Evolutionary conservation across 257 asterid genomes (phyloP).

Genomic region (Cynanchum wilfordii): DNA sequence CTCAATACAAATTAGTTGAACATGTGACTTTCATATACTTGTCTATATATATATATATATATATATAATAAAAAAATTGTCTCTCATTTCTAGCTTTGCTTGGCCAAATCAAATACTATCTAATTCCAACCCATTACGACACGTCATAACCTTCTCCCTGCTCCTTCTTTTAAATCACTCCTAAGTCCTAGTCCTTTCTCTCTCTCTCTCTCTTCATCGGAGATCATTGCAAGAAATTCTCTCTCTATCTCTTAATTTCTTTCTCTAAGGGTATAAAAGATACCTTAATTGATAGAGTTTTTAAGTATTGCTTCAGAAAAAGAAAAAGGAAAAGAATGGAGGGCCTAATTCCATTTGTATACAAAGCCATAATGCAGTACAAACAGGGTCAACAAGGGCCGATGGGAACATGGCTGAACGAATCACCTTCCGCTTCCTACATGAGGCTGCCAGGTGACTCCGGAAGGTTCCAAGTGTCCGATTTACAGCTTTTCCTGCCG

Average conservation of each 20-base stretch:
- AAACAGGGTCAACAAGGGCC: constrained; percentile 45
- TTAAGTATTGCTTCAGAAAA: too few species aligned
- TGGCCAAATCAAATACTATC: constrained; percentile 37
- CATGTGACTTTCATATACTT: too few species aligned
- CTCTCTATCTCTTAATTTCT: constrained; percentile 7
- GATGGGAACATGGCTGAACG: constrained; percentile 39
- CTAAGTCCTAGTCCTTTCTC: background rate
- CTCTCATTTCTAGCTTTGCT: constrained; percentile 24
- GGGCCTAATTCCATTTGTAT: constrained; percentile 78
- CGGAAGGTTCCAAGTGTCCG: constrained; percentile 46
- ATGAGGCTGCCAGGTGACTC: constrained; percentile 72
- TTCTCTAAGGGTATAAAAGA: background rate
- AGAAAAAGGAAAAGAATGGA: constrained; percentile 41
- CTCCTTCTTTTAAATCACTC: constrained; percentile 22
- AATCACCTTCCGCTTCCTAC: constrained; percentile 50
- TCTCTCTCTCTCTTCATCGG: constrained; percentile 10
- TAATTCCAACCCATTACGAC: constrained; percentile 45
- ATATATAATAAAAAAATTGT: too few species aligned
- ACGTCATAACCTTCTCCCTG: constrained; percentile 35
- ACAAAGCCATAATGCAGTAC: constrained; percentile 71
- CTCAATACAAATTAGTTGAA: too few species aligned
- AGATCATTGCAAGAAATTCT: constrained; percentile 8
- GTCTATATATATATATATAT: too few species aligned
- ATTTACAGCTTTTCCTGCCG: constrained; percentile 36
- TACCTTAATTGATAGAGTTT: background rate